Evolutionary conservation across 192 early-diverging fungal genomes (phyloP).

Genomic region (Backusella macrospora): DNA sequence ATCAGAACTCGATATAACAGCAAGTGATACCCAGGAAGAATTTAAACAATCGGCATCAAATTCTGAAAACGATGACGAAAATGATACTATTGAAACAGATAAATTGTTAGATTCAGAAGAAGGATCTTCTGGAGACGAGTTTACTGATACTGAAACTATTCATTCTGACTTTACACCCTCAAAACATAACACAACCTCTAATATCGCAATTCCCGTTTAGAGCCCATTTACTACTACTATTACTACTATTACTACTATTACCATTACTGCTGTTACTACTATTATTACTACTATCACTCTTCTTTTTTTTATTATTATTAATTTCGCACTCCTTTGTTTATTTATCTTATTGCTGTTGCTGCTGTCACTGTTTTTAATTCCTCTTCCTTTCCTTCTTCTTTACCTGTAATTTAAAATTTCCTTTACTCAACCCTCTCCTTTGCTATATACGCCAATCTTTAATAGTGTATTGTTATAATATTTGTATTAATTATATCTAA

Average conservation of each 20-base stretch:
- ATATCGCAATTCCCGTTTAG: neutral
- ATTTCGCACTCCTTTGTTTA: no score
- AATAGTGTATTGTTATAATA: no score
- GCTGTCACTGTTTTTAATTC: no score
- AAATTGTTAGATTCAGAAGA: neutral
- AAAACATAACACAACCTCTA: neutral
- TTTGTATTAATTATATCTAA: no score
- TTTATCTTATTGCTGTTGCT: no score
- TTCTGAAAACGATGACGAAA: neutral
- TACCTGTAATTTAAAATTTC: no score
- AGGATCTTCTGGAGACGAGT: neutral
- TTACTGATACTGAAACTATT: neutral
- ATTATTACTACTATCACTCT: neutral
- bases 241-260: neutral
- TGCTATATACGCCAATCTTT: no score
- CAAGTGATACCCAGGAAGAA: neutral
- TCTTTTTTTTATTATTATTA: no score
- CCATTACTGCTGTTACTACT: neutral
- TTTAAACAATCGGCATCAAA: neutral
- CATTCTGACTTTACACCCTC: constrained; percentile 2
- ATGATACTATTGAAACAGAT: neutral
- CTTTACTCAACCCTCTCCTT: no score
- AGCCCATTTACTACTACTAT: neutral
- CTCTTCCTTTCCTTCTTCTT: no score
- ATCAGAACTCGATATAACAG: neutral